Evolutionary conservation across 2,329 filamentous ascomycete species (phyloP), one percentile per base, ranked within the genome.

Genomic region (Phaeosphaeriaceae sp.): DNA sequence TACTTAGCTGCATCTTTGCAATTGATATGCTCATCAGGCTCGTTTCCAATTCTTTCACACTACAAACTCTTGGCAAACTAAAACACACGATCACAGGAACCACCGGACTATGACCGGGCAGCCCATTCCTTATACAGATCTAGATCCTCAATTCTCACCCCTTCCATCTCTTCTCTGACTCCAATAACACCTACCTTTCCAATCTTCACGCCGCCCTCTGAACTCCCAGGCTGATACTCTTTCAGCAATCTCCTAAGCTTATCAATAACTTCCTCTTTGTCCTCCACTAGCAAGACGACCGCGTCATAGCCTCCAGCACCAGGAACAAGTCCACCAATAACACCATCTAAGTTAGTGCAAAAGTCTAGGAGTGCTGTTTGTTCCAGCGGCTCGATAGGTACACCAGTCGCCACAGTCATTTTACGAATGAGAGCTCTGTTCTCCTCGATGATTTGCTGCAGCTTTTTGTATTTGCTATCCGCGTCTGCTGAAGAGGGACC

Each of bases 261-360:
- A 17, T 69, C 67, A 46, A 87, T 76, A 1, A 90, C 89, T 40
- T 81, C 81, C 29, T 79, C 80, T 44, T 89, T 85, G 63, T 97
- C 90, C 63, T 83, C 81, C 57, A 96, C 84, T 50, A 99, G 73
- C 52, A 99, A 72, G 1, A 88, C 89, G 46, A 96, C 81, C 1
- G 94, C 94, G 77, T 99, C 94, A 67, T 89, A 97, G 0, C 94
- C 94, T 8, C 94, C 94, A 0, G 94, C 94, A 0, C 94, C 94
- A 0, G 94, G 94, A 0, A 97, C 94, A 0, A 97, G 91, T 0
- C 92, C 94, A 0, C 92, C 92, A 57, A 92, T 84, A 3, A 97
- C 92, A 5, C 93, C 94, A 0, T 88, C 81, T 1, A 97, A 76
- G 3, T 76, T 71, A 3, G 80, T 83, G 48, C 93, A 81, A 8